These are phyloP conservation scores for Candida mesenterica DNA, from an alignment of 1,139 yeast genomes.

Conservation along the genomic window DNA sequence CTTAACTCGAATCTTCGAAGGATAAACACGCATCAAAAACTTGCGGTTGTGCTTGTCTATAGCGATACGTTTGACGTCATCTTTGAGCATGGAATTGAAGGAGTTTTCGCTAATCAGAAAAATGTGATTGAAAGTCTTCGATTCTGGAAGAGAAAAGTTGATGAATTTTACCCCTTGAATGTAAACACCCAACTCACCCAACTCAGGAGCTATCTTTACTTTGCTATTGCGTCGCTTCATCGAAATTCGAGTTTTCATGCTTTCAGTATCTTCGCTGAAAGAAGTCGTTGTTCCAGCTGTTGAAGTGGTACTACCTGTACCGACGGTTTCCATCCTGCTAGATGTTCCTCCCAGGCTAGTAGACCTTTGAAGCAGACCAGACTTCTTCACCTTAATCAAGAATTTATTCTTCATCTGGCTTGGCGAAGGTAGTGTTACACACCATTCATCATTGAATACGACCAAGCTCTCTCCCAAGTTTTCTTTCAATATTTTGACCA, in stretches of 20 bases:
- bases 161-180: conserved; percentile 73
- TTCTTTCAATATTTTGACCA: conserved; percentile 51
- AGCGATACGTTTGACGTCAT: conserved; percentile 49
- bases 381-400: conserved; percentile 72
- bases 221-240: conserved; percentile 20
- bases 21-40: conserved; percentile 82
- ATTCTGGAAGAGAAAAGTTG: conserved; percentile 82
- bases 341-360: not conserved
- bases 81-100: conserved; percentile 61
- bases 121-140: conserved; percentile 76
- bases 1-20: conserved; percentile 70
- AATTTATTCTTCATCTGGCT: conserved; percentile 63
- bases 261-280: conserved; percentile 45
- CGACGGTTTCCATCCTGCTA: not conserved
- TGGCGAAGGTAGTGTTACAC: conserved; percentile 64
- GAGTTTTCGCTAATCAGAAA: conserved; percentile 83
- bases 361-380: conserved; percentile 19
- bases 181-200: conserved; percentile 65
- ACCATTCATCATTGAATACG: conserved; percentile 29
- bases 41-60: conserved; percentile 74
- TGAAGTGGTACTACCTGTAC: conserved; percentile 8
- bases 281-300: conserved; percentile 38
- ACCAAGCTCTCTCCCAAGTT: conserved; percentile 62
- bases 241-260: conserved; percentile 18
- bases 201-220: conserved; percentile 37